Evolutionary conservation across 805 yeast species (phyloP).

Genomic region (Metschnikowia dekortorum): DNA sequence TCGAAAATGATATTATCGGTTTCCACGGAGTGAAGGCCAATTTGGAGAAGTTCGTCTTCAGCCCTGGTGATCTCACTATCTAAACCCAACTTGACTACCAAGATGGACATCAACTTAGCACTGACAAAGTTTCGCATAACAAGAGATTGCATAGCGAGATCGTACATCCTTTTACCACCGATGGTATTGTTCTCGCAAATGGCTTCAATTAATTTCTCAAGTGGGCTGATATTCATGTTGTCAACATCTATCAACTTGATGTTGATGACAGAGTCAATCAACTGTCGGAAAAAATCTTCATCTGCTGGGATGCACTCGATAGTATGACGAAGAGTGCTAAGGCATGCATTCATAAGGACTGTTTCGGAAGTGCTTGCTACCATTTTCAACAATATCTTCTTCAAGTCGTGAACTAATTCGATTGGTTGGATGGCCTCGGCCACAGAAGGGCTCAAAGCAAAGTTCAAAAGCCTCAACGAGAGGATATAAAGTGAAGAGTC

Average conservation of each 20-base stretch:
- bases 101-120: conserved; percentile 27
- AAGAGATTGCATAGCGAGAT: conserved; percentile 10
- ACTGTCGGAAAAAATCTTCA: conserved; percentile 1
- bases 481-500: conserved; percentile 24
- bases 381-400: conserved; percentile 8
- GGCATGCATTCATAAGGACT: conserved; percentile 9
- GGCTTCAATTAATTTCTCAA: conserved; percentile 15
- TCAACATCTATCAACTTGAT: conserved; percentile 17
- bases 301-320: conserved; percentile 8
- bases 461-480: conserved; percentile 19
- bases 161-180: conserved; percentile 6
- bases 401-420: background rate
- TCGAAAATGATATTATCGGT: conserved; percentile 26
- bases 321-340: conserved; percentile 10
- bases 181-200: conserved; percentile 6
- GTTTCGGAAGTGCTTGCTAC: conserved; percentile 8
- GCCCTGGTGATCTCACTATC: conserved; percentile 23
- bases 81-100: conserved; percentile 6
- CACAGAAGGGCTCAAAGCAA: conserved; percentile 4
- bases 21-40: conserved; percentile 17
- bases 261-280: conserved; percentile 15
- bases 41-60: conserved; percentile 26
- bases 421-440: conserved; percentile 1
- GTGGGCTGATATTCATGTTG: conserved; percentile 13
- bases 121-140: conserved; percentile 20